These are phyloP conservation scores for Neurospora sp. DNA, from an alignment of 495 filamentous ascomycete species.

Conservation along the genomic window DNA sequence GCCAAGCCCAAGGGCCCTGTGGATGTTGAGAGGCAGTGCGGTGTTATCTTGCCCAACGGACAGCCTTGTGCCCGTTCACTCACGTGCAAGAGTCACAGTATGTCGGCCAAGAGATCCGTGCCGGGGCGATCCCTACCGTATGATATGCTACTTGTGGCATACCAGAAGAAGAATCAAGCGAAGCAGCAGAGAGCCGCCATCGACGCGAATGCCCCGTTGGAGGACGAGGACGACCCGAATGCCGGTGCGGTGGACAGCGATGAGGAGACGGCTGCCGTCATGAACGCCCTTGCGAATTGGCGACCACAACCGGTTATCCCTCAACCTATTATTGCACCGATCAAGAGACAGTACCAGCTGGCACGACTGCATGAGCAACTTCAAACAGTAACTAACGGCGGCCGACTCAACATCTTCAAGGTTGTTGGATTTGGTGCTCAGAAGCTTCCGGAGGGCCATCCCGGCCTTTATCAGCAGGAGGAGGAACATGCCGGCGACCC, in stretches of 20 bases:
- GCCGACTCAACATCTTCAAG: conserved; percentile 46
- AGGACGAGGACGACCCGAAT: conserved; percentile 71
- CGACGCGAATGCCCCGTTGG: conserved; percentile 84
- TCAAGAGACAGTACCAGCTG: conserved; percentile 64
- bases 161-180: conserved; percentile 98
- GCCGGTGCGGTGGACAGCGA: conserved; percentile 76
- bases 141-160: conserved; percentile 84
- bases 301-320: conserved; percentile 62
- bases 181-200: conserved; percentile 93
- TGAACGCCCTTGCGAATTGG: conserved; percentile 68
- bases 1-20: conserved; percentile 89
- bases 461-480: conserved; percentile 14
- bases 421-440: conserved; percentile 37
- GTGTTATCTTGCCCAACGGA: conserved; percentile 73
- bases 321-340: conserved; percentile 54
- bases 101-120: conserved; percentile 91
- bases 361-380: conserved; percentile 87
- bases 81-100: conserved; percentile 93
- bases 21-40: conserved; percentile 95
- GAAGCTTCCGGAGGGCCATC: conserved; percentile 35
- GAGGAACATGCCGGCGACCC: conserved; percentile 39
- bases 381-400: conserved; percentile 56
- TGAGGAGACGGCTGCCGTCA: conserved; percentile 82
- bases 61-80: conserved; percentile 83
- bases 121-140: conserved; percentile 87